Evolutionary conservation across 352 stramenopile genomes (phyloP).

Genomic region (Globisporangium echinulatum): DNA sequence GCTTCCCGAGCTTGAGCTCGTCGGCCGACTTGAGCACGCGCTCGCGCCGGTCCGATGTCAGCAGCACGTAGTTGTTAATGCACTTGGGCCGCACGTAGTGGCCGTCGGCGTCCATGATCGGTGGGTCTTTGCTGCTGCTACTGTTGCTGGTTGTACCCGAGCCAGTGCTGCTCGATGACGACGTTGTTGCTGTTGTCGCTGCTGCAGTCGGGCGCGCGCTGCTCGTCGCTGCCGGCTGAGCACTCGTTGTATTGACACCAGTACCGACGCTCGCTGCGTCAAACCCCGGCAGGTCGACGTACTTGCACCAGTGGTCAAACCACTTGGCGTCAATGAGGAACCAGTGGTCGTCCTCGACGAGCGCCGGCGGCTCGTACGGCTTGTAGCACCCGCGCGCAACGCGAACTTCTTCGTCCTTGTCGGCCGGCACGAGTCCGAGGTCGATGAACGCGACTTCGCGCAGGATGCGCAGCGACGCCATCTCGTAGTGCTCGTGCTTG

Average conservation of each 20-base stretch:
- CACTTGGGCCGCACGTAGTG: constrained; percentile 78
- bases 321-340: constrained; percentile 80
- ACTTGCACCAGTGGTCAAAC: constrained; percentile 84
- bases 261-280: background rate
- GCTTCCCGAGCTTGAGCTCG: constrained; percentile 70
- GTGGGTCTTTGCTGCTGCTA: constrained; percentile 38
- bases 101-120: constrained; percentile 73
- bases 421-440: constrained; percentile 56
- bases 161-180: background rate
- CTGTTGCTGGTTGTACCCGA: too few species aligned
- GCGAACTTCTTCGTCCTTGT: constrained; percentile 74
- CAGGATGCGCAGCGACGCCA: constrained; percentile 75
- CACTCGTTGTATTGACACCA: background rate
- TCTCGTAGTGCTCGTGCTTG: constrained; percentile 67
- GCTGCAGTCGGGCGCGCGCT: constrained; percentile 10
- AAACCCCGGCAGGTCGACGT: constrained; percentile 33
- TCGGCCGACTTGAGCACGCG: constrained; percentile 62
- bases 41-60: constrained; percentile 66
- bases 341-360: constrained; percentile 83
- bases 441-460: constrained; percentile 82
- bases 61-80: constrained; percentile 75
- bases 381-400: constrained; percentile 72
- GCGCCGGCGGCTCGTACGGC: constrained; percentile 50
- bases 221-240: constrained; percentile 30
- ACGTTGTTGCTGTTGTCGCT: constrained; percentile 11